Conservation (phyloP, 2,329 filamentous ascomycete species). For the Xylariaceae sp. region DNA sequence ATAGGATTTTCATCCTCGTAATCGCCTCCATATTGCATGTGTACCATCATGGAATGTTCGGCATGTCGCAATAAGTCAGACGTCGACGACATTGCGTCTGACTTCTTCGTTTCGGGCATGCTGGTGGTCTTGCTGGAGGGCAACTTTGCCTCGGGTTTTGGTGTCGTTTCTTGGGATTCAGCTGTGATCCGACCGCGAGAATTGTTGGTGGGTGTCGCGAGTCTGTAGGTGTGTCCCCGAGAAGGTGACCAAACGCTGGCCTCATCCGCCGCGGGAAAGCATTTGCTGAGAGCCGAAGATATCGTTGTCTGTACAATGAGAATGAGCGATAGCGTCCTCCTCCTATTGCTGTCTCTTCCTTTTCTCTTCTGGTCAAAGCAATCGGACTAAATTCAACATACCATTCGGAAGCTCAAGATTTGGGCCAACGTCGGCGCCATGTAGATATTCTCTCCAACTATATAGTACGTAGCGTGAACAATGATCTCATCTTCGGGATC, state of each 20-base stretch:
- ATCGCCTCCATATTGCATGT: conserved; percentile 56
- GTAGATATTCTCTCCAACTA: conserved; percentile 62
- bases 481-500: conserved; percentile 54
- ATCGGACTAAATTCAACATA: conserved; percentile 31
- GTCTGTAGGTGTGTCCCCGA: conserved; percentile 47
- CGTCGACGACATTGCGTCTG: conserved; percentile 33
- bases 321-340: conserved; percentile 1
- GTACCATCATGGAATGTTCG: conserved; percentile 54
- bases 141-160: conserved; percentile 36
- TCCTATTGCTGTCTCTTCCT: neutral
- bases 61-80: conserved; percentile 42
- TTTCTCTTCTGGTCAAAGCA: neutral
- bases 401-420: conserved; percentile 54
- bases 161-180: conserved; percentile 45
- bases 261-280: conserved; percentile 46
- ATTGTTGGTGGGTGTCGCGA: conserved; percentile 29
- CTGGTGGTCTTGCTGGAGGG: conserved; percentile 23
- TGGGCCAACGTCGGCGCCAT: conserved; percentile 59
- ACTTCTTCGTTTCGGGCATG: conserved; percentile 32
- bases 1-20: conserved; percentile 66
- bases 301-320: conserved; percentile 43
- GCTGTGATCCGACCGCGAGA: conserved; percentile 28
- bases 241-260: conserved; percentile 52
- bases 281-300: conserved; percentile 49
- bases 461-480: conserved; percentile 57